Evolutionary conservation across 257 asterid genomes (phyloP), one percentile per base, ranked within the genome.

Genomic region (Salvia splendens): DNA sequence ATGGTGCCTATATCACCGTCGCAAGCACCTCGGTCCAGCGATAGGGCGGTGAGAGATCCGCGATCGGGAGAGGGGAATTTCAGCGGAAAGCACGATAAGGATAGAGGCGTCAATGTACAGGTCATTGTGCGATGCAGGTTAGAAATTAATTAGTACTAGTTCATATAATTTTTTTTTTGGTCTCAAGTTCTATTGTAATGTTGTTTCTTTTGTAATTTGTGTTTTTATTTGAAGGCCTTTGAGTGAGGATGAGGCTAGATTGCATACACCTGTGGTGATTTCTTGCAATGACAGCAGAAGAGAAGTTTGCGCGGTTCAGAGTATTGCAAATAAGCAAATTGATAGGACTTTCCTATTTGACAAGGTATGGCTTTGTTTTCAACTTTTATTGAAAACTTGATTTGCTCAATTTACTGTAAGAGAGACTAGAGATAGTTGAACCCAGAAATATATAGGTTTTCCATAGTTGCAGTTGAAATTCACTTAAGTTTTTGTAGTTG

Each of bases 111-210:
- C 6, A 89, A 89, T 78, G 96, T 93, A n/a, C 97, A 89, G 81
- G 98, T 93, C 75, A 85, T 93, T 73, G 89, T 93, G 6, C 87
- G 98, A 20, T 93, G 98, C 98, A 93, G 97, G 97, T 89, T 62
- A 50, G 77, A 30, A 1, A n/a, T 20, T 8, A 5, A 5, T 10
- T 17, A 0, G 20, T 17, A 17, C 20, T 17, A 1, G 1, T 17
- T 17, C 20, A 17, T 17, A 17, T 17, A 17, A 3, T 59, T 35
- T 1, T 14, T 62, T 12, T 43, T 15, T n/a, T n/a, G n/a, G n/a
- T n/a, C n/a, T n/a, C n/a, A n/a, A n/a, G n/a, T n/a, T n/a, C n/a
- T n/a, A n/a, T n/a, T n/a, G n/a, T n/a, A n/a, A n/a, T n/a, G n/a
- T n/a, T n/a, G n/a, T n/a, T n/a, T 17, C 20, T 17, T 17, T 17